Evolutionary conservation across 2,329 filamentous ascomycete genomes (phyloP).

Genomic region (Stachybotrys echinatus): DNA sequence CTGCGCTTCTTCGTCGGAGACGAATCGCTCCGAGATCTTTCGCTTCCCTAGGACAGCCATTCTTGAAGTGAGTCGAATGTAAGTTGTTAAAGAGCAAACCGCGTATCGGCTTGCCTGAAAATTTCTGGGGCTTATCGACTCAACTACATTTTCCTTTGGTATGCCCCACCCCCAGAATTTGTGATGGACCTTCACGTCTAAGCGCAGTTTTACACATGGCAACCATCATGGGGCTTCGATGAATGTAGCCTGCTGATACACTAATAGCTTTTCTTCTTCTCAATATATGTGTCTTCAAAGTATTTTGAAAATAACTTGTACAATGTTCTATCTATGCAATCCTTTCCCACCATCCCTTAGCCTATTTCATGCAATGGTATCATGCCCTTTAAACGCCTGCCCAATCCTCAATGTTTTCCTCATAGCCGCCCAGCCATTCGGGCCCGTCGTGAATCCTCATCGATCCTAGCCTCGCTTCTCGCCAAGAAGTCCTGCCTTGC

Average conservation of each 20-base stretch:
- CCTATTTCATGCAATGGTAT: background rate
- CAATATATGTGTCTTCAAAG: no score
- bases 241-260: no score
- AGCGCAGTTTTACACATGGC: no score
- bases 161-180: no score
- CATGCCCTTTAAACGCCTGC: background rate
- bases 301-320: no score
- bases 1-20: constrained; percentile 51
- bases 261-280: no score
- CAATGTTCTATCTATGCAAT: no score
- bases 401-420: constrained; percentile 1
- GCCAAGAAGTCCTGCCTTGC: constrained; percentile 60
- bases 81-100: constrained; percentile 1
- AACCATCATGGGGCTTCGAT: no score
- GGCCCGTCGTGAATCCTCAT: constrained; percentile 53
- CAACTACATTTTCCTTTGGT: no score
- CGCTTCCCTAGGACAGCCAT: constrained; percentile 48
- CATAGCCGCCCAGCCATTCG: constrained; percentile 36
- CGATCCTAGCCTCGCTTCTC: constrained; percentile 56
- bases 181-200: no score
- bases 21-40: constrained; percentile 28
- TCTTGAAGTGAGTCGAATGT: background rate
- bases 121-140: no score
- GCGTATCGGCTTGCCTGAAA: background rate
- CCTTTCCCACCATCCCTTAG: background rate